These are phyloP conservation scores for Prunella vulgaris DNA, from an alignment of 257 asterid species.

Conservation along the genomic window DNA sequence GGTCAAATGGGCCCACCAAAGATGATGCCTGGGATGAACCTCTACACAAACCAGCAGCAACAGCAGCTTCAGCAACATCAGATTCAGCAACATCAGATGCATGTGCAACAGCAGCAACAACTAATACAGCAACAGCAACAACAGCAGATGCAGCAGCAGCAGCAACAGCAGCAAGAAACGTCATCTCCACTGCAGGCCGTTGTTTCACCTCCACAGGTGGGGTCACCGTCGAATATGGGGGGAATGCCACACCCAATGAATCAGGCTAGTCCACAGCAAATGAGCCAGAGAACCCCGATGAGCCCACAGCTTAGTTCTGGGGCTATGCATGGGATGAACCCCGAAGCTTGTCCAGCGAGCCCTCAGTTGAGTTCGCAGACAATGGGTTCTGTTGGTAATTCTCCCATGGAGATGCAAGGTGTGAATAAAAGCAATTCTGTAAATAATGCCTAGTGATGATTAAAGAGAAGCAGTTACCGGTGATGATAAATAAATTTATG, in stretches of 20 bases:
- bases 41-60: slow-evolving; percentile 53
- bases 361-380: slow-evolving; percentile 97
- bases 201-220: slow-evolving; percentile 67
- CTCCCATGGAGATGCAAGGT: slow-evolving; percentile 87
- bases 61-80: slow-evolving; percentile 36
- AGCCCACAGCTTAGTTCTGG: slow-evolving; percentile 98
- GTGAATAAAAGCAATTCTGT: slow-evolving; percentile 71
- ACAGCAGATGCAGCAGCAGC: slow-evolving; percentile 33
- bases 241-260: slow-evolving; percentile 57
- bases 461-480: neutral
- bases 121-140: slow-evolving; percentile 36
- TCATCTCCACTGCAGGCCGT: slow-evolving; percentile 69
- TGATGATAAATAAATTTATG: neutral
- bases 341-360: slow-evolving; percentile 89
- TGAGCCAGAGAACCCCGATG: slow-evolving; percentile 86
- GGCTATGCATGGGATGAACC: slow-evolving; percentile 65
- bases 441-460: slow-evolving; percentile 31
- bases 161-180: slow-evolving; percentile 49
- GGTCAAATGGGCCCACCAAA: slow-evolving; percentile 92
- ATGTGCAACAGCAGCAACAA: slow-evolving; percentile 41
- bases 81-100: slow-evolving; percentile 40
- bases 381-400: slow-evolving; percentile 80
- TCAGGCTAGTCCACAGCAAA: slow-evolving; percentile 89
- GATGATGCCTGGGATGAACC: slow-evolving; percentile 57
- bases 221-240: slow-evolving; percentile 80